Conservation (phyloP, 2,329 filamentous ascomycete genomes). For the Xylariomycetidae sp. region DNA sequence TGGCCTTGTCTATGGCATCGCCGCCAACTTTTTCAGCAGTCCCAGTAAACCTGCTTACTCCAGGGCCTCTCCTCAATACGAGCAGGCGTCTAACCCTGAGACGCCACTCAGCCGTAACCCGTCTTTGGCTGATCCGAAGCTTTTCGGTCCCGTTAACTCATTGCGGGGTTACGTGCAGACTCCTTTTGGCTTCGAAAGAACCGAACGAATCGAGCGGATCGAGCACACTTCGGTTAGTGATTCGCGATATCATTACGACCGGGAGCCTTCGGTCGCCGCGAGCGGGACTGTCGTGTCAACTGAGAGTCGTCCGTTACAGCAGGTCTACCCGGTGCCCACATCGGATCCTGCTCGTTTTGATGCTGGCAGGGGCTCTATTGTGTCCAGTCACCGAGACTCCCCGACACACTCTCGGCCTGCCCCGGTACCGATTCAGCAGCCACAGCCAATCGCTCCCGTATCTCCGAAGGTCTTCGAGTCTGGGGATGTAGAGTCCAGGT, state of each 20-base stretch:
- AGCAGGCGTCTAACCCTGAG: constrained; percentile 14
- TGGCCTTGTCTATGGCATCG: constrained; percentile 38
- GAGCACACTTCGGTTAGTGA: constrained; percentile 20
- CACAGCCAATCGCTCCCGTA: constrained; percentile 71
- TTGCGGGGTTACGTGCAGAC: constrained; percentile 49
- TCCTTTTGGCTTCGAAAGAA: constrained; percentile 49
- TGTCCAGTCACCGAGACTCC: constrained; percentile 35
- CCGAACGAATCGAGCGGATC: constrained; percentile 35
- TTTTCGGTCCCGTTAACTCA: constrained; percentile 58
- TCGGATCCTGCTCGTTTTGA: constrained; percentile 60
- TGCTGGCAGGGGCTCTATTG: constrained; percentile 43
- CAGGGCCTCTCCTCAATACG: constrained; percentile 7
- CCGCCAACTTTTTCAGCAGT: constrained; percentile 16
- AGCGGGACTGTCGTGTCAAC: constrained; percentile 30
- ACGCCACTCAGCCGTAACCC: constrained; percentile 25
- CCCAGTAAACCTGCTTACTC: constrained; percentile 8
- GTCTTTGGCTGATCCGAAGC: constrained; percentile 50
- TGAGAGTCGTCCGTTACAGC: constrained; percentile 44
- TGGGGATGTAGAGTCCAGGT: constrained; percentile 31
- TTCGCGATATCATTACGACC: constrained; percentile 29
- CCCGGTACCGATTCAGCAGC: constrained; percentile 72
- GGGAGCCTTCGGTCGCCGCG: constrained; percentile 27
- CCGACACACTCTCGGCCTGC: constrained; percentile 43
- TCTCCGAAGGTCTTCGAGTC: constrained; percentile 61
- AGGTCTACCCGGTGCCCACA: constrained; percentile 61